Conservation (phyloP, 495 filamentous ascomycete genomes). For the Hyphodiscus hymeniophilus region DNA sequence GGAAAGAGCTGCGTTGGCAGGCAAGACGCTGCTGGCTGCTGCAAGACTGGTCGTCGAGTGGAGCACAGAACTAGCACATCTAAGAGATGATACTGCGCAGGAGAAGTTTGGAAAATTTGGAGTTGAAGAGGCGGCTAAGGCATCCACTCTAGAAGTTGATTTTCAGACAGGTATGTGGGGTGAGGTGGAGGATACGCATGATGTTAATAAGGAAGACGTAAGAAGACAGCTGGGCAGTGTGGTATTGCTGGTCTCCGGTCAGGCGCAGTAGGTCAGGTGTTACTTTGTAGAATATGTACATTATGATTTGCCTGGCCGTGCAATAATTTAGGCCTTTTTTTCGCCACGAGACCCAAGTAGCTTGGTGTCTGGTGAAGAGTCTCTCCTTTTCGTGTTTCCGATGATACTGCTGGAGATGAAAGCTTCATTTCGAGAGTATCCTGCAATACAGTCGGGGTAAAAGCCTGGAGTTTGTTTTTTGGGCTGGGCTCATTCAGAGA, state of each 20-base stretch:
- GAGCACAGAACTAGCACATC: constrained; percentile 59
- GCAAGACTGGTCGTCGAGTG: constrained; percentile 77
- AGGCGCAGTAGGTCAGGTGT: background rate
- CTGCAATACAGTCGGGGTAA: too few relatives aligned
- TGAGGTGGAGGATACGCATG: constrained; percentile 96
- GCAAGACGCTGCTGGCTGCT: constrained; percentile 77
- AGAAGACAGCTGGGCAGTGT: constrained; percentile 82
- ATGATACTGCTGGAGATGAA: too few relatives aligned
- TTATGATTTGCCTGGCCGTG: too few relatives aligned
- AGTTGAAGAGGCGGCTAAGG: constrained; percentile 20
- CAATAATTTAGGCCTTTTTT: too few relatives aligned
- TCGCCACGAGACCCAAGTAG: too few relatives aligned
- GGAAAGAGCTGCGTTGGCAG: constrained; percentile 73
- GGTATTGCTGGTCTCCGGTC: constrained; percentile 64
- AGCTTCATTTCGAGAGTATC: too few relatives aligned
- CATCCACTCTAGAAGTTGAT: constrained; percentile 63
- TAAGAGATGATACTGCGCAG: constrained; percentile 26
- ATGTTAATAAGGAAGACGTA: constrained; percentile 91
- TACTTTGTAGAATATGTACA: too few relatives aligned
- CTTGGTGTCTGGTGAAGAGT: too few relatives aligned
- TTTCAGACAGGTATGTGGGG: constrained; percentile 93
- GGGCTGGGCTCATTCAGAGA: too few relatives aligned
- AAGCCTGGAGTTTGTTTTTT: too few relatives aligned
- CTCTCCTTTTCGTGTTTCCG: too few relatives aligned
- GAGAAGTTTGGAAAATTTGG: constrained; percentile 24